Evolutionary conservation across 2,329 filamentous ascomycete species (phyloP).

Genomic region (Diaporthe longicolla): DNA sequence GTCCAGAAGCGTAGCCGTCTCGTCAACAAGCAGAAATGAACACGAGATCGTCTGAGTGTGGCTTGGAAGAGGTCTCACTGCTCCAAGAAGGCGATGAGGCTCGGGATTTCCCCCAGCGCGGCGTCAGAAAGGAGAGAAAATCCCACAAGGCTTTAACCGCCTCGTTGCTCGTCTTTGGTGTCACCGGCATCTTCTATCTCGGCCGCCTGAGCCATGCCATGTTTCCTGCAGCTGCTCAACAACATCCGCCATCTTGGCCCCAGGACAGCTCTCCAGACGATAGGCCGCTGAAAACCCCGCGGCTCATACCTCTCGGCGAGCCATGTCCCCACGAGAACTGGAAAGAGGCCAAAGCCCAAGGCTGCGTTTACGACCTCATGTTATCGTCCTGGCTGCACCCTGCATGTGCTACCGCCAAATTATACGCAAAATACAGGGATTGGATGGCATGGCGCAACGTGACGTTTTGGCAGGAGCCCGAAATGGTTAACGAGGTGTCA

Average conservation of each 20-base stretch:
- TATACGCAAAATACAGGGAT: background rate
- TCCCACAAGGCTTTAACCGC: background rate
- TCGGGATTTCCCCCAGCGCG: background rate
- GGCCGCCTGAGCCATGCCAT: background rate
- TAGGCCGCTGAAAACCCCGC: background rate
- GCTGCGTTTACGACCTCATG: background rate
- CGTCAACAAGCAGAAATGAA: background rate
- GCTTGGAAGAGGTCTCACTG: background rate
- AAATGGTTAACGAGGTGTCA: slow-evolving; percentile 1
- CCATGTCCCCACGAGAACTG: background rate
- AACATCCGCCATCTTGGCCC: background rate
- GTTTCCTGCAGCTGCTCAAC: background rate
- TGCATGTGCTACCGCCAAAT: background rate
- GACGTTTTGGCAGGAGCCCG: background rate
- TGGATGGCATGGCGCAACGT: slow-evolving; percentile 1
- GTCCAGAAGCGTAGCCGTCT: fast-evolving
- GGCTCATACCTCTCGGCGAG: background rate
- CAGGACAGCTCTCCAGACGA: background rate
- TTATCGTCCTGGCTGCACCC: background rate
- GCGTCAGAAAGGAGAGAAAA: background rate
- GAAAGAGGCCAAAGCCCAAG: background rate
- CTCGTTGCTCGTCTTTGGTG: background rate
- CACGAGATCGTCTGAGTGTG: background rate
- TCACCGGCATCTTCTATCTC: background rate
- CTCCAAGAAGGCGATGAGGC: background rate